phyloP scores from a whole-genome alignment of 2,329 filamentous ascomycete species.

The Remersonia thermophila region DNA sequence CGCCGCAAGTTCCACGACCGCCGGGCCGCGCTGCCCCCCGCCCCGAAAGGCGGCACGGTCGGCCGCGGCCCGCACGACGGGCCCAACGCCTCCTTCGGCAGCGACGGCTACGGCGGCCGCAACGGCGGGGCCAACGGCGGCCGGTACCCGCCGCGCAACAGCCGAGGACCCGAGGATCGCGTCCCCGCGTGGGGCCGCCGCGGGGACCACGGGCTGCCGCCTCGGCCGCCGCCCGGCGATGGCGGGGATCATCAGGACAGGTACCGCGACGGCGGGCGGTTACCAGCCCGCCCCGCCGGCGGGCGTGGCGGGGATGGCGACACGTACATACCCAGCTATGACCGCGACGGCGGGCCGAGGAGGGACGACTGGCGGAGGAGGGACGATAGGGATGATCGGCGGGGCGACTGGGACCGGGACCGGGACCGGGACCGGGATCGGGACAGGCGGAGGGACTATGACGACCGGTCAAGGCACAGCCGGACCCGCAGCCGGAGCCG shows the following conservation, averaged over 20 bases:
- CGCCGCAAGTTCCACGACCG: constrained; percentile 80
- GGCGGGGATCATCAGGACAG: constrained; percentile 30
- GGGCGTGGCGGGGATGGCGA: constrained; percentile 24
- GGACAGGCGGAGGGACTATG: constrained; percentile 37
- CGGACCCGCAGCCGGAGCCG: constrained; percentile 34
- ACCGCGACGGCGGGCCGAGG: constrained; percentile 22
- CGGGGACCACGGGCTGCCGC: constrained; percentile 34
- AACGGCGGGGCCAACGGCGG: constrained; percentile 37
- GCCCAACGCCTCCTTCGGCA: constrained; percentile 38
- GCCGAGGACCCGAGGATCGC: constrained; percentile 22
- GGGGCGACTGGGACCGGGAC: constrained; percentile 25
- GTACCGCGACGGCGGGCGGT: constrained; percentile 24
- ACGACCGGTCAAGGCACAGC: constrained; percentile 21
- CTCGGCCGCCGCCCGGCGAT: constrained; percentile 34
- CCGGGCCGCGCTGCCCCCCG: constrained; percentile 72
- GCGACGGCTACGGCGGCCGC: constrained; percentile 36
- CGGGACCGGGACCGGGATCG: constrained; percentile 32
- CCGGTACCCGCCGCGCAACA: constrained; percentile 28
- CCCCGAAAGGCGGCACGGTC: constrained; percentile 81
- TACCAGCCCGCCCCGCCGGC: constrained; percentile 10
- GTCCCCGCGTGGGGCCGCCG: constrained; percentile 39
- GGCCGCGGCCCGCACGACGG: constrained; percentile 52
- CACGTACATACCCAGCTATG: constrained; percentile 39
- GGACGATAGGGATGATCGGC: constrained; percentile 29
- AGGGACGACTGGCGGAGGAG: constrained; percentile 29